phyloP scores from a whole-genome alignment of 352 stramenopile genomes.

The Phytopythium ostracodes region DNA sequence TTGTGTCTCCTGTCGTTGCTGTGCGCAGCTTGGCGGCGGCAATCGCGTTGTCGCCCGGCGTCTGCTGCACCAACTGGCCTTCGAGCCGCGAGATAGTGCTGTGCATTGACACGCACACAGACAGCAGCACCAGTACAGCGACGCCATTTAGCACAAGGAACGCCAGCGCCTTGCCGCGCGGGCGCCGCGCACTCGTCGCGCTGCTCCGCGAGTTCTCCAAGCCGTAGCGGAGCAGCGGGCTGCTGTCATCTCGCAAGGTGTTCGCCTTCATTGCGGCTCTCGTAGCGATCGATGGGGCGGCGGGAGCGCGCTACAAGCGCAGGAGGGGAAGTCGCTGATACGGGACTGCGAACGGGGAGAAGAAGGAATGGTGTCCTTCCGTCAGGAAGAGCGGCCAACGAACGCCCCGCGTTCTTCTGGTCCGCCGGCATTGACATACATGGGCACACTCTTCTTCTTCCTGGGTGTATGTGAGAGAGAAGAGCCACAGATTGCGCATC shows the following conservation, averaged over 20 bases:
- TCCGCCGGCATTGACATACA: not conserved
- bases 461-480: not conserved
- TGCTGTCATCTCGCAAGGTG: conserved; percentile 26
- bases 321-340: not conserved
- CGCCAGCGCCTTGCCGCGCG: conserved; percentile 23
- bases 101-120: conserved; percentile 70
- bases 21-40: not conserved
- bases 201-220: conserved; percentile 22
- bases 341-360: not conserved
- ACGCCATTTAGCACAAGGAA: conserved; percentile 61
- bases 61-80: conserved; percentile 17
- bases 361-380: not conserved
- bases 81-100: conserved; percentile 58
- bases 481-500: conserved; percentile 1
- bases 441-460: too few relatives aligned
- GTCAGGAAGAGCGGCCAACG: not conserved
- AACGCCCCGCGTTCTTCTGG: not conserved
- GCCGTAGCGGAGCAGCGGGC: conserved; percentile 57
- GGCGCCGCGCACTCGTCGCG: conserved; percentile 6
- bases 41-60: not conserved
- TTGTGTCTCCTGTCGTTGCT: too few relatives aligned
- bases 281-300: not conserved
- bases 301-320: not conserved
- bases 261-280: not conserved
- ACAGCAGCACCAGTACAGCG: conserved; percentile 48